Percentiles rank a stretch among this genome's conserved stretches.
Evolutionary conservation across 129 eudicot species (phyloP).

Genomic region (Silybum marianum): DNA sequence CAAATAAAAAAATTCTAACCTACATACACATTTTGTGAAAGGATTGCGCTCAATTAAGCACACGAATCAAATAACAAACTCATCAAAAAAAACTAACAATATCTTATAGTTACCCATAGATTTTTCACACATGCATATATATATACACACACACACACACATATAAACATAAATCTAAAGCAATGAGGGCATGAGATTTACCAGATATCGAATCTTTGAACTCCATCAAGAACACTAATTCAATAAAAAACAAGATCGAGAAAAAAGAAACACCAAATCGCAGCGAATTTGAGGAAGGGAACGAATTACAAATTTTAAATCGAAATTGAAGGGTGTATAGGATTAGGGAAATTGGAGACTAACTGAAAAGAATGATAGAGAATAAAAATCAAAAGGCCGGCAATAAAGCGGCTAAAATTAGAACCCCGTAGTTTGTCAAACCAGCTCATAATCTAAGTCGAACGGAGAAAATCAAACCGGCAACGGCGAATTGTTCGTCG

Average conservation of each 20-base stretch:
- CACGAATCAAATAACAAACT: not conserved
- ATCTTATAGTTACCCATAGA: not conserved
- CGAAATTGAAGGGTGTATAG: conserved; percentile 67
- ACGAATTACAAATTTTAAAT: not conserved
- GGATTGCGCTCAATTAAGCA: not conserved
- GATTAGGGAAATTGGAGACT: conserved; percentile 78
- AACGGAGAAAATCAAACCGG: conserved; percentile 27
- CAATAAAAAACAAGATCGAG: conserved; percentile 27
- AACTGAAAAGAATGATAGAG: conserved; percentile 73
- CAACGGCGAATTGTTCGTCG: conserved; percentile 40
- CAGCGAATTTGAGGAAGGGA: not conserved
- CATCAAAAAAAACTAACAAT: not conserved
- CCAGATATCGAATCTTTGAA: conserved; percentile 58
- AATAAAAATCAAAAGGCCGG: conserved; percentile 85
- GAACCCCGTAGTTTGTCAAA: conserved; percentile 81
- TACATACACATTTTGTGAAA: not conserved
- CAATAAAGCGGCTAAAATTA: conserved; percentile 86
- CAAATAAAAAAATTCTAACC: not conserved
- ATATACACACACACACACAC: not conserved
- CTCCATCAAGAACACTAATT: conserved; percentile 50
- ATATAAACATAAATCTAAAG: conserved; percentile 4
- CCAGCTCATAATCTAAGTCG: conserved; percentile 73
- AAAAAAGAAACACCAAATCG: not conserved
- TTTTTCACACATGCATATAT: not conserved
- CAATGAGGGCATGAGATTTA: conserved; percentile 10